These are phyloP conservation scores for Pugionium dolabratum DNA, from an alignment of 345 rosid genomes.

Conservation along the genomic window DNA sequence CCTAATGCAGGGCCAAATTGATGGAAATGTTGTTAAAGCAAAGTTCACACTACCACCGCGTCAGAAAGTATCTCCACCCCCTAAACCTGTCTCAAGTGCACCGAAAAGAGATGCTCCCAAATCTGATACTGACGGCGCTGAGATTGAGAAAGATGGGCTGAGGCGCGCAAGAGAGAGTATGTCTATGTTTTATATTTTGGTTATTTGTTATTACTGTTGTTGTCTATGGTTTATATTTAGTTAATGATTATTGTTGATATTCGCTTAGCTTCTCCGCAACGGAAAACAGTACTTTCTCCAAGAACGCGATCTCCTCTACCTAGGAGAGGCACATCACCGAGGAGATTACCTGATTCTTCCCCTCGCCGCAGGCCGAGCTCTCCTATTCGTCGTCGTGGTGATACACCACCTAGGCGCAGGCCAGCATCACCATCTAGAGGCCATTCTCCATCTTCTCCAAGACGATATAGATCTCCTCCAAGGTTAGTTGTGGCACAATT, in stretches of 20 bases:
- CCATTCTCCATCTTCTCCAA: constrained; percentile 72
- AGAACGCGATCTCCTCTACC: constrained; percentile 87
- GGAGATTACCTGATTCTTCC: constrained; percentile 74
- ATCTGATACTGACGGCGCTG: constrained; percentile 53
- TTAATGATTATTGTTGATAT: constrained; percentile 21
- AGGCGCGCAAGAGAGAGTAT: constrained; percentile 68
- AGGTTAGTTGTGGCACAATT: constrained; percentile 52
- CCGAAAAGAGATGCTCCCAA: constrained; percentile 64
- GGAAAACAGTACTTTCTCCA: constrained; percentile 64
- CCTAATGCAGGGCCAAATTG: constrained; percentile 81
- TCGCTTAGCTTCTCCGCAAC: constrained; percentile 64
- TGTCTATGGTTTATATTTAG: constrained; percentile 10
- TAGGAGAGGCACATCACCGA: constrained; percentile 87
- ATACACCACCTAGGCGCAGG: constrained; percentile 76
- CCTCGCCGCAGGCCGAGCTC: constrained; percentile 70
- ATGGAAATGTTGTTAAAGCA: constrained; percentile 85
- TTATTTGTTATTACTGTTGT: neutral
- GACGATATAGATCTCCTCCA: constrained; percentile 79
- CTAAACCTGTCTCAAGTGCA: constrained; percentile 58
- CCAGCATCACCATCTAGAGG: constrained; percentile 61
- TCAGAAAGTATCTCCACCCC: constrained; percentile 69
- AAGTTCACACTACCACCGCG: constrained; percentile 75
- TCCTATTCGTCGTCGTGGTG: constrained; percentile 70
- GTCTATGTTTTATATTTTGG: constrained; percentile 19
- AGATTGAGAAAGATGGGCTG: constrained; percentile 70